Evolutionary conservation across 2,329 filamentous ascomycete species (phyloP), one percentile per base, ranked within the genome.

Genomic region (Dactylellina leptospora): DNA sequence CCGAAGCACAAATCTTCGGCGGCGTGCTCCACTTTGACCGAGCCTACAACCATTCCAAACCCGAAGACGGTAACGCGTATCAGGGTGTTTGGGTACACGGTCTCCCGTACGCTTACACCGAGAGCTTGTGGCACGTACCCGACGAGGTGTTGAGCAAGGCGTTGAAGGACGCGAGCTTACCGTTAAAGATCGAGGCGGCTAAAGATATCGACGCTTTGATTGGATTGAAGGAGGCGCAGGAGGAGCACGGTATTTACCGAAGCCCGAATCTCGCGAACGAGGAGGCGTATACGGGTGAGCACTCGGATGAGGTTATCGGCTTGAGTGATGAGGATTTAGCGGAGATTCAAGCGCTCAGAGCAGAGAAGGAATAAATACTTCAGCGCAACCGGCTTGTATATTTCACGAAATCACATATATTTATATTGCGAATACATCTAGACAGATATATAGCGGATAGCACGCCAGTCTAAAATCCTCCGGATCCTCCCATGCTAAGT

Each of bases 1-100:
- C 66, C 28, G 66, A 71, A 40, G 58, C 66, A 5, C 66, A 63
- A 16, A 55, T 71, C 38, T 71, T 71, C 22, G 66, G 66, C 18
- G 66, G 66, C 9, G 66, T 71, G 10, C 20, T 59, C 45, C 40
- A 71, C 45, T 71, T 71, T 23, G 58, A 71, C 28, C 58, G 66
- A 30, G 28, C 30, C 8, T 23, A 59, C 28, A 38, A 53, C 20
- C 28, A 40, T 27, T 23, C 28, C 16, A 40, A 50, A 13, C 47
- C 63, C 9, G 47, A 53, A 3, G 56, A 61, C 22, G 48, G 38
- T 2, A 27, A 40, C 4, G 33, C 27, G 16, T 71, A 71, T 44
- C 48, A 62, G 4, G 66, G 66, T 28, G 50, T 71, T 33, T 71
- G 66, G 66, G 27, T 71, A 8, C 66, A 71, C 66, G 66, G 66